Base-by-base conservation (phyloP, 306 rosid genomes). In the Prinsepia uniflora region DNA sequence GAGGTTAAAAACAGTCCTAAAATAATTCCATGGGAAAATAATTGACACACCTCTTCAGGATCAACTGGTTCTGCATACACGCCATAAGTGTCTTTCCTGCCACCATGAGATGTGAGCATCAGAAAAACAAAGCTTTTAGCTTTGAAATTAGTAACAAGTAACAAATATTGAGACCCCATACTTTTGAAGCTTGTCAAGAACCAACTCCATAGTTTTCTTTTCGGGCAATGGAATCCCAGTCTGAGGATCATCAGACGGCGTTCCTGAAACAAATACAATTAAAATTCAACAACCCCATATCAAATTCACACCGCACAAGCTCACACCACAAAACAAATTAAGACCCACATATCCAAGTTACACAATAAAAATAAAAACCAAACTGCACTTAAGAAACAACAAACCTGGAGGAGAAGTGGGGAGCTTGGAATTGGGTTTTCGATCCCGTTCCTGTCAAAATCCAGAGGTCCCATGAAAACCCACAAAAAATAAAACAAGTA, bases 1-100 rank as follows among this genome's bases (percentile, higher is more conserved):
- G 9, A n/a, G 72, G 46, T 71, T 47, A 72, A 63, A 68, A 36
- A 44, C 63, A 30, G 6, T 60, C 55, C 76, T 4, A 68, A 53
- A 3, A 70, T 22, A 8, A 46, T 61, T 22, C 50, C 74, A 57
- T n/a, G 22, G 6, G 34, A 8, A 49, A 47, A 57, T 62, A 50
- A 71, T 60, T 81, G 3, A 30, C 3, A 69, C 55, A 94, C 99
- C 96, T 95, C 99, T 74, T 95, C 97, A 13, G 96, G 97, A 86
- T 95, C 99, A 75, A 91, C 99, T 6, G 99, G 97, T 57, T 95
- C 99, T 10, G 99, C 97, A 78, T 84, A 95, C 42, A 95, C 99
- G 65, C 97, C 96, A 54, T 95, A 95, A 0, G 94, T 89, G 65
- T 95, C 99, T 80, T 91, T 91, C 97, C 99, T 95, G 96, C 82